Base-by-base conservation (phyloP, 2,329 filamentous ascomycete species). In the Fusarium cyanostomum region DNA sequence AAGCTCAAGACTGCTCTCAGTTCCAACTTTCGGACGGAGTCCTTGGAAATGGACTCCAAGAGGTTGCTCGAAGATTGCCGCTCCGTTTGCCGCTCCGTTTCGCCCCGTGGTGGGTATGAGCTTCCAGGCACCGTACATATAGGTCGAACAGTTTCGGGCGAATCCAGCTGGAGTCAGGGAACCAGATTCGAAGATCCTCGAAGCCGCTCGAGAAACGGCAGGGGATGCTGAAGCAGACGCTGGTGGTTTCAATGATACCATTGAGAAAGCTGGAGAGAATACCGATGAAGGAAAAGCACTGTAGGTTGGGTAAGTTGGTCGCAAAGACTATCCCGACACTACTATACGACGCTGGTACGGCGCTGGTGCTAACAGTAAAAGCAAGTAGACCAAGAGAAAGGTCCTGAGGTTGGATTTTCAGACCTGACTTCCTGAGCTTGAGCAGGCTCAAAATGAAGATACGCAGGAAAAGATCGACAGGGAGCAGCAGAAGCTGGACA, bases 301-400 rank as follows among this genome's bases (percentile, higher is more conserved):
- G 13, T 76, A 83, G 74, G 78, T 78, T 46, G 84, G 84, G 56
- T 63, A 31, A 52, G 55, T 41, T 13, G 16, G 26, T 16, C 21
- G 13, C 24, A 6, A 51, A n/a, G n/a, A 13, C 13, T 33, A 13
- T 21, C 16, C 26, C 2, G 18, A 26, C 11, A 12, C 15, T 15
- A 15, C 7, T 18, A 21, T 11, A 12, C 21, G 21, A 6, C 21
- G 21, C 21, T 21, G 6, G 6, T 6, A 21, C 21, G 21, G 21
- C 6, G 21, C 21, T 21, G 21, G 21, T 21, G 21, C 21, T 21
- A 21, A 45, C 16, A 8, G 5, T n/a, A 5, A 3, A 30, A 38
- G 21, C 26, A 63, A 56, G 67, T 86, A 86, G 76, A 86, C 80
- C 69, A 85, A 86, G 79, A 86, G 86, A 77, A 86, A 86, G 77